Percentiles rank a stretch among this genome's conserved stretches.
Conservation (phyloP, 495 filamentous ascomycete genomes). For the Geoglossum glabrum region DNA sequence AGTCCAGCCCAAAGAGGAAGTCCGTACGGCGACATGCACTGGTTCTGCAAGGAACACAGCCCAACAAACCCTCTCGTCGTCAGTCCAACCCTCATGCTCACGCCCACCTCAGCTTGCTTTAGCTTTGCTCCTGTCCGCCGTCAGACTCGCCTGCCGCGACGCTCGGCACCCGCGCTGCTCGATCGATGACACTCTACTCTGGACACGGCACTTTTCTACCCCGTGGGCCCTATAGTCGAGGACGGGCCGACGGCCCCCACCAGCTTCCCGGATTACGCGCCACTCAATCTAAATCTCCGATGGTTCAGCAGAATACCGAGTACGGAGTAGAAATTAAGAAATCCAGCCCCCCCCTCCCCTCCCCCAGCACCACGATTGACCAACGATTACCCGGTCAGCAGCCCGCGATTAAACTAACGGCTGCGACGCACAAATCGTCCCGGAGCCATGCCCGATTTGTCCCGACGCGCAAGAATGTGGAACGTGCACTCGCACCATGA, state of each 20-base stretch:
- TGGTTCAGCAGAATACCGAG: background rate
- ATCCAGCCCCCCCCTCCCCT: too few relatives aligned
- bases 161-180: background rate
- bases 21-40: background rate
- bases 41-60: background rate
- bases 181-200: background rate
- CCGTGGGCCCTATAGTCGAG: background rate
- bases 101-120: too few relatives aligned
- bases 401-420: too few relatives aligned
- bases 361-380: background rate
- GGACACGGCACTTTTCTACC: background rate
- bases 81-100: background rate
- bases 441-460: background rate
- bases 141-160: too few relatives aligned
- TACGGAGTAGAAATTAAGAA: background rate
- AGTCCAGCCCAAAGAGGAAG: background rate
- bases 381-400: too few relatives aligned
- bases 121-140: slow-evolving; percentile 20
- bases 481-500: background rate
- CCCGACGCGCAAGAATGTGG: background rate
- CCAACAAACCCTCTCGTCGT: background rate
- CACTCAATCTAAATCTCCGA: background rate
- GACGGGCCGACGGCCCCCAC: background rate
- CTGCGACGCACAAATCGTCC: background rate
- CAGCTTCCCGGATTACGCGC: background rate